These are phyloP conservation scores for Lactifluus volemus DNA, from an alignment of 768 basidiomycete species.

Conservation along the genomic window DNA sequence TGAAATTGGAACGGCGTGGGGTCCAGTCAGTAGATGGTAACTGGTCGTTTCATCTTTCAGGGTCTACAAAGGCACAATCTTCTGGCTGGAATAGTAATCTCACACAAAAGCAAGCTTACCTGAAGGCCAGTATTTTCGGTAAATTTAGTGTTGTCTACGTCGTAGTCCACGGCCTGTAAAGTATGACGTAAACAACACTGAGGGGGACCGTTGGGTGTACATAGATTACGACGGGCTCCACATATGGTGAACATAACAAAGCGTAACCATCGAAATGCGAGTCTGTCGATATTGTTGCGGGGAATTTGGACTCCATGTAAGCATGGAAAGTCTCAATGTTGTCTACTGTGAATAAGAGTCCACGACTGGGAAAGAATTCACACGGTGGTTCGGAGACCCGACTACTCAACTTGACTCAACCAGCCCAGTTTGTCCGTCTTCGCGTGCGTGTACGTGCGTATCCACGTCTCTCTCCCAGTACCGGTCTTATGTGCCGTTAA, in stretches of 20 bases:
- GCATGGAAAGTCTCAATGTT: too few species aligned
- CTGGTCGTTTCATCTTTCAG: not conserved
- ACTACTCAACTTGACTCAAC: not conserved
- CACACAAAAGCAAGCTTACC: not conserved
- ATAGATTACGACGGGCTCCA: not conserved
- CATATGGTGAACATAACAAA: not conserved
- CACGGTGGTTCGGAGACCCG: not conserved
- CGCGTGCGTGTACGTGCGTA: not conserved
- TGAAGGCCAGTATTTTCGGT: not conserved
- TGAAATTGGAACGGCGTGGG: not conserved
- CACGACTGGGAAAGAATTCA: not conserved
- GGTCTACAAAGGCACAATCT: not conserved
- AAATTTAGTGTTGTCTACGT: not conserved
- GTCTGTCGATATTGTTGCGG: not conserved
- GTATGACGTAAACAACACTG: too few species aligned
- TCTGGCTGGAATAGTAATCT: not conserved
- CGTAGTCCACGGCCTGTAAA: too few species aligned
- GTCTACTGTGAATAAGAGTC: too few species aligned
- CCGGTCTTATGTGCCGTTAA: conserved; percentile 8
- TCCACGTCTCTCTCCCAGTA: not conserved
- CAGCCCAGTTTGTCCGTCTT: not conserved
- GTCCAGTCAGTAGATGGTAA: not conserved
- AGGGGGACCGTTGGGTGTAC: not conserved
- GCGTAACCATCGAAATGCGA: not conserved
- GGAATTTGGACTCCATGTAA: not conserved